Conservation (phyloP, 2,329 filamentous ascomycete genomes). For the Penicillium sumatraense region DNA sequence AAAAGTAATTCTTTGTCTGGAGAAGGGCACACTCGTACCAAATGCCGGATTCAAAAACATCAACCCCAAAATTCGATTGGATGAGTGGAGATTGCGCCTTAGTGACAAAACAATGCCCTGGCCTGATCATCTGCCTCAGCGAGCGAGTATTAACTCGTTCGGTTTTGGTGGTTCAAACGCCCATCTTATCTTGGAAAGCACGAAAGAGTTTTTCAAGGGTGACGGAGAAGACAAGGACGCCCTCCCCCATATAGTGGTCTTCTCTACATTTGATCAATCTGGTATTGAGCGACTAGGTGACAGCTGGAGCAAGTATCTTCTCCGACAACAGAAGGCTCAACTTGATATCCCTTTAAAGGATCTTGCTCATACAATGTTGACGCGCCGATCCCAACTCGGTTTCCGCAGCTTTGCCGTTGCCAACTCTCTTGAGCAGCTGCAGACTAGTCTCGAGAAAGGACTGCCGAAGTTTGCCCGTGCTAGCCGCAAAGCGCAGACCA, state of each 20-base stretch:
- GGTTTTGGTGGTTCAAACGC: slow-evolving; percentile 36
- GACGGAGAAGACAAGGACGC: slow-evolving; percentile 14
- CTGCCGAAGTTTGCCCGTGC: slow-evolving; percentile 18
- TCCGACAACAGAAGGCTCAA: slow-evolving; percentile 9
- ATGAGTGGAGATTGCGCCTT: slow-evolving; percentile 24
- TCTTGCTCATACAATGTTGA: slow-evolving; percentile 21
- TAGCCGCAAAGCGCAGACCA: slow-evolving; percentile 17
- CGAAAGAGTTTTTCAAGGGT: slow-evolving; percentile 13
- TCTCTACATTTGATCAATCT: slow-evolving; percentile 21
- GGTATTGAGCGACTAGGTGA: slow-evolving; percentile 21
- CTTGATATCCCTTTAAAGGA: slow-evolving; percentile 10
- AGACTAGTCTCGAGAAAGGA: slow-evolving; percentile 9
- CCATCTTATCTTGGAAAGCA: slow-evolving; percentile 27
- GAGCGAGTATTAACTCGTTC: slow-evolving; percentile 33
- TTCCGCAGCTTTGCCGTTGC: slow-evolving; percentile 26
- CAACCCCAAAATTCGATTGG: slow-evolving; percentile 46
- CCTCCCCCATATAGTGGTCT: slow-evolving; percentile 19
- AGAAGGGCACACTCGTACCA: slow-evolving; percentile 46
- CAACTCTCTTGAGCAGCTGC: slow-evolving; percentile 17
- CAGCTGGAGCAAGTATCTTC: slow-evolving; percentile 17
- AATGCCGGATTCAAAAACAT: slow-evolving; percentile 51
- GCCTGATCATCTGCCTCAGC: slow-evolving; percentile 22
- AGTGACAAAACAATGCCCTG: slow-evolving; percentile 22
- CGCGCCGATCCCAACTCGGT: slow-evolving; percentile 21
- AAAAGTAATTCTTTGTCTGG: slow-evolving; percentile 50